Percentiles rank a stretch among this genome's conserved stretches.
Evolutionary conservation across 495 filamentous ascomycete species (phyloP).

Genomic region (Glonium stellatum): DNA sequence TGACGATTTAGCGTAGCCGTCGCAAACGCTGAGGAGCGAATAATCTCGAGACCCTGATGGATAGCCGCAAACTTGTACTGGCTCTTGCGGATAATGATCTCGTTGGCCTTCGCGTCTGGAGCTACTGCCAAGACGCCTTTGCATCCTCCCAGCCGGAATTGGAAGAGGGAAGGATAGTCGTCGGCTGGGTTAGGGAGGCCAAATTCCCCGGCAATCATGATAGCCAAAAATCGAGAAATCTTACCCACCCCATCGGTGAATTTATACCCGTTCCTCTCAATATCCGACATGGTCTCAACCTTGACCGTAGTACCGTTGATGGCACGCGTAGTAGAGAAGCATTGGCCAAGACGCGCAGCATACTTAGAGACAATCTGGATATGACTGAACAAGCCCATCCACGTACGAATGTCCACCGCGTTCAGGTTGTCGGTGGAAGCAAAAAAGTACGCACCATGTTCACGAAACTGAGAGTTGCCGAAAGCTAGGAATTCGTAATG

Average conservation of each 20-base stretch:
- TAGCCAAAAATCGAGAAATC: constrained; percentile 71
- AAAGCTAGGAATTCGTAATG: constrained; percentile 89
- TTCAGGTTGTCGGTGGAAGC: constrained; percentile 52
- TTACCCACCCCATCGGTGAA: constrained; percentile 95
- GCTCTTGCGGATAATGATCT: constrained; percentile 71
- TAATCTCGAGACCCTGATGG: constrained; percentile 72
- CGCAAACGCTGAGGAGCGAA: constrained; percentile 67
- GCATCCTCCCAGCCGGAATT: constrained; percentile 85
- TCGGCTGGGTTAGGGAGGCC: constrained; percentile 42
- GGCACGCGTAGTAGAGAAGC: constrained; percentile 85
- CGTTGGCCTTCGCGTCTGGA: constrained; percentile 29
- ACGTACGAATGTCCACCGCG: constrained; percentile 68
- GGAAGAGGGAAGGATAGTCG: constrained; percentile 68
- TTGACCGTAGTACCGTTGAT: constrained; percentile 43
- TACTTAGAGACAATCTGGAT: constrained; percentile 78
- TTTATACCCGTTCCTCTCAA: constrained; percentile 55
- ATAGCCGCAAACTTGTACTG: constrained; percentile 80
- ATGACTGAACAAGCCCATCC: constrained; percentile 82
- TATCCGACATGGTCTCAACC: constrained; percentile 52
- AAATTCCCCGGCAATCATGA: constrained; percentile 60
- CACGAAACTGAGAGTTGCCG: constrained; percentile 91
- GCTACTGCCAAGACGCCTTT: constrained; percentile 80
- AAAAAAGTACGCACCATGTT: constrained; percentile 89
- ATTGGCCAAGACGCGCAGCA: constrained; percentile 82
- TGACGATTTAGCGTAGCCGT: constrained; percentile 80